A percentile compares a stretch with the other conserved stretches of the same genome.
Evolutionary conservation across 2,329 filamentous ascomycete species (phyloP).

Genomic region (Talaromyces sp.): DNA sequence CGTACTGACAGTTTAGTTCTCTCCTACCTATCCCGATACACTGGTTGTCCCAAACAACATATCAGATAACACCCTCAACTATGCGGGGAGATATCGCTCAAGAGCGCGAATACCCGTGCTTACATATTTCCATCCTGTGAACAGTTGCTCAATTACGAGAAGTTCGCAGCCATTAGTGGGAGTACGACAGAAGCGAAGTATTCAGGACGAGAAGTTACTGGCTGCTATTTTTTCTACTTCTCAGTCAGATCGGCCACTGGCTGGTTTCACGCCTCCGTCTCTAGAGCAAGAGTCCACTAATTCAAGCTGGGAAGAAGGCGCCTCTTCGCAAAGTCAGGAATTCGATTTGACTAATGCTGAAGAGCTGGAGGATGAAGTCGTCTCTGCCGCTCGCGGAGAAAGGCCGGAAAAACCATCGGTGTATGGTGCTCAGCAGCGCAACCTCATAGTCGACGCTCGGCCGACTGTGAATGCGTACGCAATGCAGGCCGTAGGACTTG

Average conservation of each 20-base stretch:
- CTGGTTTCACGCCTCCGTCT: constrained; percentile 36
- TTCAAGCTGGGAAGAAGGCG: constrained; percentile 53
- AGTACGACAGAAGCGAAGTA: constrained; percentile 79
- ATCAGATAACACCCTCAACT: constrained; percentile 95
- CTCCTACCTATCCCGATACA: constrained; percentile 83
- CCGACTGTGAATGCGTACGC: constrained; percentile 91
- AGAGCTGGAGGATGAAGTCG: constrained; percentile 65
- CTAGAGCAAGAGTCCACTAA: constrained; percentile 43
- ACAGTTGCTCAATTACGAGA: constrained; percentile 93
- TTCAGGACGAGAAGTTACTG: constrained; percentile 92
- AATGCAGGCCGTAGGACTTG: constrained; percentile 88
- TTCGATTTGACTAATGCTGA: constrained; percentile 61
- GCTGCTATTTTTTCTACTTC: constrained; percentile 85
- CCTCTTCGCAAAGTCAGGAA: constrained; percentile 36
- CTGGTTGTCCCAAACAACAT: constrained; percentile 83
- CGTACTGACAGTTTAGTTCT: constrained; percentile 55
- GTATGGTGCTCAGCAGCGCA: constrained; percentile 89
- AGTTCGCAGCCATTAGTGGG: constrained; percentile 91
- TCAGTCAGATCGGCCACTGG: constrained; percentile 43
- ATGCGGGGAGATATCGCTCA: constrained; percentile 85
- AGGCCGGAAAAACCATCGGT: constrained; percentile 63
- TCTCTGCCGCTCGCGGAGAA: constrained; percentile 54
- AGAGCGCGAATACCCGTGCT: constrained; percentile 82
- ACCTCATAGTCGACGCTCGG: constrained; percentile 92
- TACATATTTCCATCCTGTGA: constrained; percentile 92